phyloP scores from a whole-genome alignment of 768 basidiomycete genomes.

The Termitomyces sp. region DNA sequence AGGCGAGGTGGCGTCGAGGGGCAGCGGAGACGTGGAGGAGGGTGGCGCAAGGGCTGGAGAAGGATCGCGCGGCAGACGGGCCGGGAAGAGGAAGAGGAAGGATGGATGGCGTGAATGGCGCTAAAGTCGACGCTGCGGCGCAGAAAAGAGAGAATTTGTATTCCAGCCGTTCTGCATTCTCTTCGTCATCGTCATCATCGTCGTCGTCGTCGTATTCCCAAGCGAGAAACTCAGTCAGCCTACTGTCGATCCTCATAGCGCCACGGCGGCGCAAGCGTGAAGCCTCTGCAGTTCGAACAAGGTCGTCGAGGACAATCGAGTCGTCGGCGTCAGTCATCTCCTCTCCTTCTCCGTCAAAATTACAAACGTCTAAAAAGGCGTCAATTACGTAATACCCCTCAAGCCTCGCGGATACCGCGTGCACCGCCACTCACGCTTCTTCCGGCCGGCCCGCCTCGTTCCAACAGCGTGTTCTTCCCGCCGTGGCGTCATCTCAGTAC shows the following conservation, averaged over 20 bases:
- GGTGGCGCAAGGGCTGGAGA: slow-evolving; percentile 55
- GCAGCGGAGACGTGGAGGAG: slow-evolving; percentile 51
- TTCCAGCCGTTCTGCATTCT: background rate
- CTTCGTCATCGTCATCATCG: background rate
- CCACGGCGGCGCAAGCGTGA: slow-evolving; percentile 70
- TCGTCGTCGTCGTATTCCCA: background rate
- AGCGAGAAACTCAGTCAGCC: slow-evolving; percentile 16
- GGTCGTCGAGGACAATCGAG: slow-evolving; percentile 66
- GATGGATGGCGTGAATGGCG: slow-evolving; percentile 12
- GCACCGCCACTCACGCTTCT: too few species aligned
- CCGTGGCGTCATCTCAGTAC: too few species aligned
- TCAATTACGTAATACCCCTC: too few species aligned
- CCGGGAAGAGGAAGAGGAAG: slow-evolving; percentile 12
- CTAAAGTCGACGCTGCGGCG: background rate
- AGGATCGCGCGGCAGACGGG: background rate
- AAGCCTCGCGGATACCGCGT: too few species aligned
- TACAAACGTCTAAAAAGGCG: too few species aligned
- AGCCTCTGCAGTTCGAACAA: slow-evolving; percentile 69
- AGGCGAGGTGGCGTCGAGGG: slow-evolving; percentile 34
- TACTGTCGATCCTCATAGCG: slow-evolving; percentile 40
- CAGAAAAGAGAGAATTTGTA: slow-evolving; percentile 8
- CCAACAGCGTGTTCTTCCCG: too few species aligned
- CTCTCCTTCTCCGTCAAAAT: too few species aligned
- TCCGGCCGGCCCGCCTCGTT: too few species aligned
- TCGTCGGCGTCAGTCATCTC: slow-evolving; percentile 45